A percentile compares a stretch with the other conserved stretches of the same genome.
Evolutionary conservation across 768 basidiomycete genomes (phyloP).

Genomic region (Auricularia sp.): DNA sequence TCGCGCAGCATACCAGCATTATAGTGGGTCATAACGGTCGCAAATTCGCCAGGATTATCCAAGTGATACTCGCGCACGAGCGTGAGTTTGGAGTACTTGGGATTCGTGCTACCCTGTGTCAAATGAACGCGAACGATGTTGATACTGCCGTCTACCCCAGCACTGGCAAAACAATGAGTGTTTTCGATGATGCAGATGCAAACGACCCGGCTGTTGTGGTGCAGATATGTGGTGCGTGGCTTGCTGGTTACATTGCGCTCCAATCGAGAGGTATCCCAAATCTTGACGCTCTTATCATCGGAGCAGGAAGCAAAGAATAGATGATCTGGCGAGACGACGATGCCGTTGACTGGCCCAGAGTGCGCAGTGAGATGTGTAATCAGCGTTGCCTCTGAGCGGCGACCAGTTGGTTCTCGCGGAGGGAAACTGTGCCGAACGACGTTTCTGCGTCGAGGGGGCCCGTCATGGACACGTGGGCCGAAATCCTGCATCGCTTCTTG

Average conservation of each 20-base stretch:
- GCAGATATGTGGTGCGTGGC: conserved; percentile 25
- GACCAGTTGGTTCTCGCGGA: conserved; percentile 48
- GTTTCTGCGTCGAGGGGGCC: conserved; percentile 68
- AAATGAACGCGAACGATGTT: conserved; percentile 69
- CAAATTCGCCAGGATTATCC: conserved; percentile 65
- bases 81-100: conserved; percentile 75
- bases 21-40: conserved; percentile 75
- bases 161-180: conserved; percentile 73
- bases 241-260: conserved; percentile 91
- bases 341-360: conserved; percentile 61
- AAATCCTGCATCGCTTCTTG: conserved; percentile 85
- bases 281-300: conserved; percentile 27
- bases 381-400: conserved; percentile 65
- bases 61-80: conserved; percentile 73
- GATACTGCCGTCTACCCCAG: conserved; percentile 21
- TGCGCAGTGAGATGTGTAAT: conserved; percentile 82
- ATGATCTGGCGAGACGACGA: conserved; percentile 89
- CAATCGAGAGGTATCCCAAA: conserved; percentile 63
- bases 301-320: conserved; percentile 56
- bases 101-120: conserved; percentile 52
- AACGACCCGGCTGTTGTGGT: conserved; percentile 55
- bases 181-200: conserved; percentile 75
- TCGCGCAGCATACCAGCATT: conserved; percentile 46
- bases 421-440: conserved; percentile 58
- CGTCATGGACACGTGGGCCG: conserved; percentile 77